phyloP scores from a whole-genome alignment of 305 asterid species.

The Fraxinus latifolia region DNA sequence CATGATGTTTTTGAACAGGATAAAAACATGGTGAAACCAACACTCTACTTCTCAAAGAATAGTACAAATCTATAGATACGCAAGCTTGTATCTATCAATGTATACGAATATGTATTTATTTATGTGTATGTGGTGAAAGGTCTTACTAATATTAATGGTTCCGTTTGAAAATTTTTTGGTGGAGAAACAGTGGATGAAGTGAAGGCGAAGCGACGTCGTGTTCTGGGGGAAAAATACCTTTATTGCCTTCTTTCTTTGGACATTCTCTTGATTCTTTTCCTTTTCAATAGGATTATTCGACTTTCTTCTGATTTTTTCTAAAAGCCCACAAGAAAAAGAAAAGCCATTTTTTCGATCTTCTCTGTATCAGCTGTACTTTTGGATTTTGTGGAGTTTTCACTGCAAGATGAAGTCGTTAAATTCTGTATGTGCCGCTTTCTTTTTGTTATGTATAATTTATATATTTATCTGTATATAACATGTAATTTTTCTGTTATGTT shows the following conservation, averaged over 20 bases:
- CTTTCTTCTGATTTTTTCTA: slow-evolving; percentile 26
- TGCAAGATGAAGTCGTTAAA: slow-evolving; percentile 40
- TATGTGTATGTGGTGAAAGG: background rate
- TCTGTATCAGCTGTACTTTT: background rate
- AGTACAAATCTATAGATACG: slow-evolving; percentile 5
- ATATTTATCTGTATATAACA: background rate
- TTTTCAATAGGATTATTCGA: slow-evolving; percentile 28
- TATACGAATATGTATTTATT: background rate
- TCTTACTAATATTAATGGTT: background rate
- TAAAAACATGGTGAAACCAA: background rate
- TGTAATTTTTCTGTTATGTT: background rate
- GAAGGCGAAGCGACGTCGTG: slow-evolving; percentile 34
- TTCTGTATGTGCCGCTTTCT: slow-evolving; percentile 29
- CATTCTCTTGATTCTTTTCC: slow-evolving; percentile 50
- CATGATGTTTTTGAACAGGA: background rate
- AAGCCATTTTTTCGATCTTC: slow-evolving; percentile 17
- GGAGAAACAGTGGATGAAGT: background rate
- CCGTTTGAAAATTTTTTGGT: slow-evolving; percentile 3
- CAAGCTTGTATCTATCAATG: background rate
- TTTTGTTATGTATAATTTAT: background rate
- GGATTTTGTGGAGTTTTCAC: slow-evolving; percentile 27
- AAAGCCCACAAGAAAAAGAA: slow-evolving; percentile 23
- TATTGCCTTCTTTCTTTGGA: slow-evolving; percentile 46
- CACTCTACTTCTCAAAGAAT: background rate
- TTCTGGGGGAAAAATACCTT: slow-evolving; percentile 30